Evolutionary conservation across 352 stramenopile genomes (phyloP).

Genomic region (Phytophthora citrophthora): DNA sequence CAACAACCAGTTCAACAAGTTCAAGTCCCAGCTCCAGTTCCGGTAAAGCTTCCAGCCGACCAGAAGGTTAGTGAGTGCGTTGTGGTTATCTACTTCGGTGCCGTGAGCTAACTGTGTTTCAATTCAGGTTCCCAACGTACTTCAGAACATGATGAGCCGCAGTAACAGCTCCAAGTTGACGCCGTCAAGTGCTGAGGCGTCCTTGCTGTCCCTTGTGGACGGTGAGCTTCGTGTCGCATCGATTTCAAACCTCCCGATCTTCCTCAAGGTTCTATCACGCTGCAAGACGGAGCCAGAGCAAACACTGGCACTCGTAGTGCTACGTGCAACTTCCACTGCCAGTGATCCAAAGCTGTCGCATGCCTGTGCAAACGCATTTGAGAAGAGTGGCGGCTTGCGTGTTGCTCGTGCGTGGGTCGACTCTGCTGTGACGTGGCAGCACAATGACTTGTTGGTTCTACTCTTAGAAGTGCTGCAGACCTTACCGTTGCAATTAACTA

Average conservation of each 20-base stretch:
- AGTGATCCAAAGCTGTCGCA: slow-evolving; percentile 63
- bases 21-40: slow-evolving; percentile 10
- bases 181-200: slow-evolving; percentile 47
- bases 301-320: slow-evolving; percentile 71
- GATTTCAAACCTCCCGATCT: slow-evolving; percentile 53
- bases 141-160: slow-evolving; percentile 43
- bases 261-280: slow-evolving; percentile 61
- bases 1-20: slow-evolving; percentile 21
- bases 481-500: slow-evolving; percentile 82
- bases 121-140: slow-evolving; percentile 41
- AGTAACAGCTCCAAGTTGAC: slow-evolving; percentile 31
- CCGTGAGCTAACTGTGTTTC: slow-evolving; percentile 7
- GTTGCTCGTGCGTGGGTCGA: slow-evolving; percentile 83
- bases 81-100: neutral
- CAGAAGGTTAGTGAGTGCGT: slow-evolving; percentile 29
- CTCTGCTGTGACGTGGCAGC: slow-evolving; percentile 77
- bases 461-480: slow-evolving; percentile 84
- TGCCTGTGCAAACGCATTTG: slow-evolving; percentile 66
- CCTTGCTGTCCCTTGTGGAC: slow-evolving; percentile 67
- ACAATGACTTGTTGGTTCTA: slow-evolving; percentile 81
- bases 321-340: slow-evolving; percentile 68
- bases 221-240: slow-evolving; percentile 56
- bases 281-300: slow-evolving; percentile 79
- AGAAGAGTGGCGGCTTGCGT: slow-evolving; percentile 76
- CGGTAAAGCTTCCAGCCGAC: slow-evolving; percentile 28